Conservation (phyloP, 2,329 filamentous ascomycete species). For the Colletotrichum tropicicola region DNA sequence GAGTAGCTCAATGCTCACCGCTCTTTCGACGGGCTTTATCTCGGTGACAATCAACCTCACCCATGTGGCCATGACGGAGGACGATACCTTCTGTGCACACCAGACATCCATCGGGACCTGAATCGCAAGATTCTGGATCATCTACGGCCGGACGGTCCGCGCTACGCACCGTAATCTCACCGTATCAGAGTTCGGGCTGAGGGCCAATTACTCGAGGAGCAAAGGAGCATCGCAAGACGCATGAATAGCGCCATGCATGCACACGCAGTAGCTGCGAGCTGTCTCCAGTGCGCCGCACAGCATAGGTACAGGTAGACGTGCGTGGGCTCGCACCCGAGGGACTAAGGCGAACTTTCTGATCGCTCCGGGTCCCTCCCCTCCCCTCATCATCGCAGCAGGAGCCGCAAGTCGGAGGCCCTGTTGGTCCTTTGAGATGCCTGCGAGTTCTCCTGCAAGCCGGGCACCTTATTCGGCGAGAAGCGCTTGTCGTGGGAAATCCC, state of each 20-base stretch:
- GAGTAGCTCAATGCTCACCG: slow-evolving; percentile 12
- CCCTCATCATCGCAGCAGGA: slow-evolving; percentile 3
- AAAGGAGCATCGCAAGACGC: slow-evolving; percentile 2
- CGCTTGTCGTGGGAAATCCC: background rate
- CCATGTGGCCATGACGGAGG: background rate
- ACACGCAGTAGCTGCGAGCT: slow-evolving; percentile 21
- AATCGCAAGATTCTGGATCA: background rate
- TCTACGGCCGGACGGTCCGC: background rate
- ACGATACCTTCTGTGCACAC: background rate
- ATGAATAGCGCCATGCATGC: slow-evolving; percentile 29
- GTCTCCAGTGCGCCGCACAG: slow-evolving; percentile 17
- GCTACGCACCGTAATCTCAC: background rate
- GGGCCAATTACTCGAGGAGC: background rate
- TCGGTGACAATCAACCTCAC: slow-evolving; percentile 8
- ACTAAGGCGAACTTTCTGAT: slow-evolving; percentile 9
- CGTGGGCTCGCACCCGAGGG: slow-evolving; percentile 22
- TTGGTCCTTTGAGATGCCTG: background rate
- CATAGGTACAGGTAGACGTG: slow-evolving; percentile 18
- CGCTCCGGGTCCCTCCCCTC: background rate
- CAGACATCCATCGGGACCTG: background rate
- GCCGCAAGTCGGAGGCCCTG: background rate
- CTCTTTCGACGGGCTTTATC: slow-evolving; percentile 13
- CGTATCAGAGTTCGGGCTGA: background rate
- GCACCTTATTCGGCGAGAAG: slow-evolving; percentile 10
- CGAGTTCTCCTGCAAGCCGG: background rate